Percentiles rank a stretch among this genome's conserved stretches.
These are phyloP conservation scores for Cordyceps militaris DNA, from an alignment of 2,329 filamentous ascomycete species.

Conservation along the genomic window DNA sequence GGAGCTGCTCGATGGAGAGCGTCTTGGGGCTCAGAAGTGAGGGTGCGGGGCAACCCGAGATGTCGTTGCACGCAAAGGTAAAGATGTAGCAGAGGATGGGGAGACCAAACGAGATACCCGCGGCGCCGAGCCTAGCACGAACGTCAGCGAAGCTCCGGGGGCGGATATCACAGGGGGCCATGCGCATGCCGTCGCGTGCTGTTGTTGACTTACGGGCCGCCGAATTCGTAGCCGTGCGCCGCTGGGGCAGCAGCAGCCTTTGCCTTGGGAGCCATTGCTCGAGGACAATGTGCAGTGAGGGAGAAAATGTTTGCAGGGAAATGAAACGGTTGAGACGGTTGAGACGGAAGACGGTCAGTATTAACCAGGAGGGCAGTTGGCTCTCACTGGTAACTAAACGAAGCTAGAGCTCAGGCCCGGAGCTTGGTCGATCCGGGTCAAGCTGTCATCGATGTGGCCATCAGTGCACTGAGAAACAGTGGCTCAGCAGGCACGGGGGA, in stretches of 20 bases:
- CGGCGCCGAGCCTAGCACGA: constrained; percentile 59
- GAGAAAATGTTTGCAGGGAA: neutral
- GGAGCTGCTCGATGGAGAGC: constrained; percentile 64
- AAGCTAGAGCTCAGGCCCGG: constrained; percentile 14
- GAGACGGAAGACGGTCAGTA: neutral
- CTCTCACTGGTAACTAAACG: neutral
- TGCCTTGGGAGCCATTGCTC: constrained; percentile 26
- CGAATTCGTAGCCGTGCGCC: constrained; percentile 44
- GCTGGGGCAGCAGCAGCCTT: constrained; percentile 21
- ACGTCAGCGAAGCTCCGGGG: constrained; percentile 13
- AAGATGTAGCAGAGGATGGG: constrained; percentile 73
- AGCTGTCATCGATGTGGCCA: constrained; percentile 18
- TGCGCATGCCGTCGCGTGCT: neutral
- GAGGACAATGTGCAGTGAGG: neutral
- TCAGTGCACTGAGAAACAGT: neutral
- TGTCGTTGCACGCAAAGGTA: constrained; percentile 84
- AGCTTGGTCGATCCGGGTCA: constrained; percentile 20
- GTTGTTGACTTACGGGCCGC: constrained; percentile 38
- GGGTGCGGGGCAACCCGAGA: constrained; percentile 83
- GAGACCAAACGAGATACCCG: constrained; percentile 70
- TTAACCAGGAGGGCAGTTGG: neutral
- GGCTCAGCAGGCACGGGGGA: constrained; percentile 1
- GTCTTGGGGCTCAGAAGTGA: constrained; percentile 67
- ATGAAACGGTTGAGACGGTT: neutral
- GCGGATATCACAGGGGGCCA: neutral